Base-by-base conservation (phyloP, 2,329 filamentous ascomycete genomes). In the Botrytis hyacinthi region DNA sequence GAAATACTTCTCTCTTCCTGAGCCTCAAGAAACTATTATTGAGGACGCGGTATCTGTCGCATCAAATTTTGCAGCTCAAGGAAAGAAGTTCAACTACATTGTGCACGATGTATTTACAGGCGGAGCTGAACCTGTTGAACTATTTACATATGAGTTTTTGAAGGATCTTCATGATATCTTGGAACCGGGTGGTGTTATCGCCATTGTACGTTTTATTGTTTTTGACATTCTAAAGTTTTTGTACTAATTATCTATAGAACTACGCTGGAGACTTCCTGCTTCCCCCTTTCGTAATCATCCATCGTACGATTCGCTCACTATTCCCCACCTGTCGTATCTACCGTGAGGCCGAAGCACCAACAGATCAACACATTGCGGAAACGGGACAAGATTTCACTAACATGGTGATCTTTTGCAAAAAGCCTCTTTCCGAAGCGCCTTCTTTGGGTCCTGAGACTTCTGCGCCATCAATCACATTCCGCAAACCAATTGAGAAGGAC, bases 91-190 rank as follows among this genome's bases (percentile, higher is more conserved):
- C 81, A 92, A 98, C 83, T 98, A 97, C 84, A 96, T 99, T 80
- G 87, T 99, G 71, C 96, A 99, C 82, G 96, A 99, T 78, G 96
- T 99, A 37, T 99, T 99, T 82, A 99, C 96, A 0, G 96, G 96
- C 37, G 96, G 96, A 70, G 95, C 94, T 0, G 96, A 98, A 82
- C 96, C 96, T 0, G 89, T 95, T 4, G 86, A 91, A 12, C 88
- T 99, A 12, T 99, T 99, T 83, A 98, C 95, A 0, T 82, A 90
- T 8, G 92, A 96, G 78, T 98, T 99, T 79, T 83, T 99, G 61
- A 83, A 87, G 70, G 89, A 91, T 8, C 85, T 99, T 1, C 84
- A 89, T 76, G 82, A 86, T 7, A 87, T 98, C 10, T 86, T 99
- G 63, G 92, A 90, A 76, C 88, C 91, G 0, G 88, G 93, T 70